Conservation (phyloP, 306 rosid genomes). For the Vicia sativa region DNA sequence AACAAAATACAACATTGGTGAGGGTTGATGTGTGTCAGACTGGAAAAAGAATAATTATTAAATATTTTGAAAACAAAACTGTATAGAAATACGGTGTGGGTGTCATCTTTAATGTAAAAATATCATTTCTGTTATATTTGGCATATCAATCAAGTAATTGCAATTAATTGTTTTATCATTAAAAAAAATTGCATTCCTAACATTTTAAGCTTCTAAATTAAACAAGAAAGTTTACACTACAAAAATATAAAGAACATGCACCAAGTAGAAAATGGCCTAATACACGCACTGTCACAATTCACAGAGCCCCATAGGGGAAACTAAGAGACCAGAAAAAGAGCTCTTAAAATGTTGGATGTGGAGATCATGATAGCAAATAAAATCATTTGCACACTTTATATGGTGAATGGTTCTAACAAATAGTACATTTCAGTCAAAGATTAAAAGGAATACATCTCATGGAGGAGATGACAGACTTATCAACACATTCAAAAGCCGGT, state of each 20-base stretch:
- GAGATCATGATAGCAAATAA: neutral
- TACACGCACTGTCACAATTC: neutral
- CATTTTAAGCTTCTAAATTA: conserved; percentile 17
- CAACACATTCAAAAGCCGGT: neutral
- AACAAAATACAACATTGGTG: no score
- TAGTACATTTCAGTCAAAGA: conserved; percentile 4
- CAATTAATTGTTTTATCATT: neutral
- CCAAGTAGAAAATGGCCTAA: neutral
- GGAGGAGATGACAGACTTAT: neutral
- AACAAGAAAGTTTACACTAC: neutral
- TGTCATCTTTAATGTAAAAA: no score
- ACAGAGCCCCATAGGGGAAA: neutral
- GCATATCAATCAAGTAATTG: conserved; percentile 14
- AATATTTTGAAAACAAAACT: no score
- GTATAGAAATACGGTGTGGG: no score
- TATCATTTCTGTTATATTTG: no score
- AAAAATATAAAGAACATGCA: neutral
- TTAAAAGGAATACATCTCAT: no score
- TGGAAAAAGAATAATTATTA: no score
- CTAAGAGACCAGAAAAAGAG: neutral
- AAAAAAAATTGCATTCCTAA: neutral
- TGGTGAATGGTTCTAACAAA: neutral
- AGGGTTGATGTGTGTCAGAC: no score
- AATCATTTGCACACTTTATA: neutral
- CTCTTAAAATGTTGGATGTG: neutral